Conservation (phyloP, 495 filamentous ascomycete genomes). For the Aspergillus bridgeri region DNA sequence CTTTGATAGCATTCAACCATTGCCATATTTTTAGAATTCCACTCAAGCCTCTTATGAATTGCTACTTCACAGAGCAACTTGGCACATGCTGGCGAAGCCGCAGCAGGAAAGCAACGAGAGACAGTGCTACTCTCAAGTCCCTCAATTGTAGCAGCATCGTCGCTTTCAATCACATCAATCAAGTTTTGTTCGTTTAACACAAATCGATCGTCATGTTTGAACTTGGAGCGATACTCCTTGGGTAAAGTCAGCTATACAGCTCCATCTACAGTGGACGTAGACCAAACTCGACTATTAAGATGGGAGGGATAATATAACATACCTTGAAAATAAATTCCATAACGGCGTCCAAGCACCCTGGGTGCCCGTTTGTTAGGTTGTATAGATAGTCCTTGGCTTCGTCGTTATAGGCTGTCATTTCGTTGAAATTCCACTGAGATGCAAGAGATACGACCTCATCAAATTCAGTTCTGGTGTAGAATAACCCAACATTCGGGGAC, state of each 20-base stretch:
- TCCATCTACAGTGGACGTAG: neutral
- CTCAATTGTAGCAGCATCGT: neutral
- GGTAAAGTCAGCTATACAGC: slow-evolving; percentile 3
- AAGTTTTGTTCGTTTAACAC: neutral
- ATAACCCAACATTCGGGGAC: slow-evolving; percentile 3
- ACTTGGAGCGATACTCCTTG: slow-evolving; percentile 3
- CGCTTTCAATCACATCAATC: neutral
- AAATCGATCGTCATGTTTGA: neutral
- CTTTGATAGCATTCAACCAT: slow-evolving; percentile 7
- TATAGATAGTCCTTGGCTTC: slow-evolving; percentile 10
- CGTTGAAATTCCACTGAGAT: slow-evolving; percentile 1
- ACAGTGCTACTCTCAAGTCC: slow-evolving; percentile 4
- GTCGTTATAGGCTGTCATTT: slow-evolving; percentile 2
- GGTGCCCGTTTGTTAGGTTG: slow-evolving; percentile 10
- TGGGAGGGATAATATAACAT: slow-evolving; percentile 4
- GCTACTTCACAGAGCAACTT: slow-evolving; percentile 5
- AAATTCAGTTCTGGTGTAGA: slow-evolving; percentile 8
- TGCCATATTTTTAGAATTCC: slow-evolving; percentile 4
- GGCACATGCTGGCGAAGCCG: neutral
- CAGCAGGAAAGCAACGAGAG: slow-evolving; percentile 7
- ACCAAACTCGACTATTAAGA: neutral
- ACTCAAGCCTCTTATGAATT: slow-evolving; percentile 10
- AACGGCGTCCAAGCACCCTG: slow-evolving; percentile 3
- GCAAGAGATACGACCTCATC: slow-evolving; percentile 1
- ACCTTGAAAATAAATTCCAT: slow-evolving; percentile 6